Evolutionary conservation across 2,329 filamentous ascomycete genomes (phyloP).

Genomic region (Aaosphaeria pasadenensis): DNA sequence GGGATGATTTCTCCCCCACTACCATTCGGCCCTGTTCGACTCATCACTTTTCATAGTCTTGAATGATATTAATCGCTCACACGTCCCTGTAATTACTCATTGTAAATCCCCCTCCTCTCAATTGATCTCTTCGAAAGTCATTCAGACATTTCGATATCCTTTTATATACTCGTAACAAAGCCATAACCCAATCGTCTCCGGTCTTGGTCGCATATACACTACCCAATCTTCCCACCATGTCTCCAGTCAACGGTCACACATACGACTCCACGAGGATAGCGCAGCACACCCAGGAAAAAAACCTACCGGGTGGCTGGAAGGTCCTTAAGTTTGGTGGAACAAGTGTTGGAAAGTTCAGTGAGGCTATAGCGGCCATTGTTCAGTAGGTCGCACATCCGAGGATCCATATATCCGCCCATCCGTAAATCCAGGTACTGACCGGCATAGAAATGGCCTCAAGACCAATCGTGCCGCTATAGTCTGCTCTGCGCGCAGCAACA

Average conservation of each 20-base stretch:
- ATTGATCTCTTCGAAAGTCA: too few relatives aligned
- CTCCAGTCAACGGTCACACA: conserved; percentile 28
- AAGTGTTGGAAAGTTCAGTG: conserved; percentile 89
- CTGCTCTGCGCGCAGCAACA: conserved; percentile 91
- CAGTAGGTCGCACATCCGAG: conserved; percentile 28
- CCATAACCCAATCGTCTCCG: too few relatives aligned
- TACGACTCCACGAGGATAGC: conserved; percentile 37
- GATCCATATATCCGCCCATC: too few relatives aligned
- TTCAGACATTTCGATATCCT: too few relatives aligned
- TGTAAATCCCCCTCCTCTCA: too few relatives aligned
- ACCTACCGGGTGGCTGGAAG: conserved; percentile 64
- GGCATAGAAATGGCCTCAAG: conserved; percentile 53
- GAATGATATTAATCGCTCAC: too few relatives aligned
- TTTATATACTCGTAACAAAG: too few relatives aligned
- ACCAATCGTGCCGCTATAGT: conserved; percentile 82
- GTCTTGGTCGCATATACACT: too few relatives aligned
- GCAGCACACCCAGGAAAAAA: conserved; percentile 42
- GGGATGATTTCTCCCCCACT: too few relatives aligned
- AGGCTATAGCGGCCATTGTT: conserved; percentile 62
- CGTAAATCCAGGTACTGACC: conserved; percentile 19
- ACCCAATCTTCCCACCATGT: conserved; percentile 14
- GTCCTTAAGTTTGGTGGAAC: conserved; percentile 96
- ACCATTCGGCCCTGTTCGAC: too few relatives aligned
- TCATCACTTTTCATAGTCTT: too few relatives aligned
- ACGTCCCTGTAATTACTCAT: too few relatives aligned